These are phyloP conservation scores for Cyberlindnera petersonii DNA, from an alignment of 805 yeast genomes.

Conservation along the genomic window DNA sequence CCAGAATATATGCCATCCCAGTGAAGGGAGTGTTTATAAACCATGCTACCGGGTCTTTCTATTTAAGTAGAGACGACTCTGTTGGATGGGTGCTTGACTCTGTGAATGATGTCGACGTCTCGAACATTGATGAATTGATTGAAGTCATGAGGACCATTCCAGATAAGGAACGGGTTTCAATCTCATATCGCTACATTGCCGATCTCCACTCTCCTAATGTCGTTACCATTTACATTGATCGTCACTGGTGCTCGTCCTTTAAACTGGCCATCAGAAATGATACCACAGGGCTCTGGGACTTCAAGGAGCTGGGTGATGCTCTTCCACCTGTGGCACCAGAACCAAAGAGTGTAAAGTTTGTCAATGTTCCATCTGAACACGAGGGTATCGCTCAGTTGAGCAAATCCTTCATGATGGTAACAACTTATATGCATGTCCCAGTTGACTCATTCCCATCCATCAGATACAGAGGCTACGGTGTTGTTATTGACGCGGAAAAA, in stretches of 20 bases:
- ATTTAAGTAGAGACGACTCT: constrained; percentile 50
- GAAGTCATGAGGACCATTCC: constrained; percentile 77
- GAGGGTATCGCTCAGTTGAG: constrained; percentile 51
- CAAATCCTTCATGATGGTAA: constrained; percentile 68
- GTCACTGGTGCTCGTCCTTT: constrained; percentile 80
- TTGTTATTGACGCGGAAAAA: constrained; percentile 72
- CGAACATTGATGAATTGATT: constrained; percentile 70
- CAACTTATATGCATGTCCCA: constrained; percentile 60
- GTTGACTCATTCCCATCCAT: constrained; percentile 71
- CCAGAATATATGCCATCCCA: constrained; percentile 78
- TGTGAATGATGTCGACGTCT: constrained; percentile 69
- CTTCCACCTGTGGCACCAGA: constrained; percentile 46
- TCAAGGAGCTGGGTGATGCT: constrained; percentile 48
- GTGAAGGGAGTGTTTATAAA: constrained; percentile 80
- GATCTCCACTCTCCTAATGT: constrained; percentile 74
- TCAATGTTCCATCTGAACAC: constrained; percentile 61
- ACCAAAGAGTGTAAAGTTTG: constrained; percentile 65
- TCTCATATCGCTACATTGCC: constrained; percentile 69
- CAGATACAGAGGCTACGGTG: constrained; percentile 64
- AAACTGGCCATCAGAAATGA: constrained; percentile 64
- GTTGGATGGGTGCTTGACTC: constrained; percentile 81
- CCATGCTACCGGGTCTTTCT: constrained; percentile 75
- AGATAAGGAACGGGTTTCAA: constrained; percentile 66
- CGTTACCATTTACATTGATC: constrained; percentile 66
- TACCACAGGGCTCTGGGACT: constrained; percentile 55